Evolutionary conservation across 2,329 filamentous ascomycete species (phyloP).

Genomic region (Madurella fahalii): DNA sequence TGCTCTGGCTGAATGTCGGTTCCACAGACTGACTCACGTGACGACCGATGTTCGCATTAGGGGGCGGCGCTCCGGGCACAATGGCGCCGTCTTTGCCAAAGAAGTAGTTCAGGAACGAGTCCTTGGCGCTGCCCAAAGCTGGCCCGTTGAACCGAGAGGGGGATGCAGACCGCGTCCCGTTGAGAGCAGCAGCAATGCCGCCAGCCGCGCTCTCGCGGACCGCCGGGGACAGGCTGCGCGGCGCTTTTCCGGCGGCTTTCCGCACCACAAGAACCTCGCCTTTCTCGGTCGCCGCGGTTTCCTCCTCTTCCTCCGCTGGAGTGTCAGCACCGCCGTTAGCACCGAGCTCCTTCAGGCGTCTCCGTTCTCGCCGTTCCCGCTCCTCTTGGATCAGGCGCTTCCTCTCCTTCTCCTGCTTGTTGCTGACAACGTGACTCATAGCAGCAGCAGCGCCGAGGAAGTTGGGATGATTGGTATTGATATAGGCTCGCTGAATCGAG

Average conservation of each 20-base stretch:
- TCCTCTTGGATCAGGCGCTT: conserved; percentile 77
- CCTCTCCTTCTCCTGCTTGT: conserved; percentile 90
- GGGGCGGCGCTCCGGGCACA: conserved; percentile 39
- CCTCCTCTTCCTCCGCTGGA: conserved; percentile 61
- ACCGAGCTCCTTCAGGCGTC: conserved; percentile 77
- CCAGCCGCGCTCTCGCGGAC: conserved; percentile 63
- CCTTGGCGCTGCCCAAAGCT: conserved; percentile 61
- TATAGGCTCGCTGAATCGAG: conserved; percentile 94
- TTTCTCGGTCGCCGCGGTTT: conserved; percentile 45
- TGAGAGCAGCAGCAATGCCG: conserved; percentile 62
- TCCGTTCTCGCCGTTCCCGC: conserved; percentile 76
- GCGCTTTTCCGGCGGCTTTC: conserved; percentile 56
- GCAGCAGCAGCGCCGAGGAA: conserved; percentile 94
- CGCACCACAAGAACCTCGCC: conserved; percentile 56
- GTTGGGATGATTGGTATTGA: conserved; percentile 99
- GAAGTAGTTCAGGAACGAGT: conserved; percentile 98
- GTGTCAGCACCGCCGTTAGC: conserved; percentile 68
- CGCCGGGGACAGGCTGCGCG: conserved; percentile 79
- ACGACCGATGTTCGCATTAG: conserved; percentile 42
- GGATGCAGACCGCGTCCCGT: conserved; percentile 59
- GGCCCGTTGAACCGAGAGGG: conserved; percentile 60
- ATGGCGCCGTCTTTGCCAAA: conserved; percentile 85
- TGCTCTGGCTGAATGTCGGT: conserved; percentile 77
- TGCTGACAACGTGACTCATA: conserved; percentile 94
- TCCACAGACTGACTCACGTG: conserved; percentile 78